A percentile compares a stretch with the other conserved stretches of the same genome.
Conservation (phyloP, 2,329 filamentous ascomycete species). For the Paramyrothecium sp. region DNA sequence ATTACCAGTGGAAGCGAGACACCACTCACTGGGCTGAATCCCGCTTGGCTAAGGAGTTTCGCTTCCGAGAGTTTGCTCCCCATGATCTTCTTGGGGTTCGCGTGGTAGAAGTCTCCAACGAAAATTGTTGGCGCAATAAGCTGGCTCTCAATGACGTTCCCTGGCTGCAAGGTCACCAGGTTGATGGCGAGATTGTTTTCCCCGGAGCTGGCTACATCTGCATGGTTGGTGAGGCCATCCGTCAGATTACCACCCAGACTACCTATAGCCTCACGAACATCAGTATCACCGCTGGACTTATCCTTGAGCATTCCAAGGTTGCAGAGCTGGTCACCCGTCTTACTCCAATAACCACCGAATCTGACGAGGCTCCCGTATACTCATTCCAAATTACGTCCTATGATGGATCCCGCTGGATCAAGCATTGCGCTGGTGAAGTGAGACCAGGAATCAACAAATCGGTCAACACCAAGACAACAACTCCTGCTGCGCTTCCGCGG, state of each 20-base stretch:
- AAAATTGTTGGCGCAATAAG: conserved; percentile 30
- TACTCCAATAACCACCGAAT: too few relatives aligned
- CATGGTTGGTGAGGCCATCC: conserved; percentile 37
- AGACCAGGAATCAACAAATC: too few relatives aligned
- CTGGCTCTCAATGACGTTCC: conserved; percentile 34
- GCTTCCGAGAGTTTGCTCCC: background rate
- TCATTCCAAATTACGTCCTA: background rate
- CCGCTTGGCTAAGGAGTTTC: background rate
- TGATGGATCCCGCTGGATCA: conserved; percentile 19
- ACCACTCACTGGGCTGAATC: background rate
- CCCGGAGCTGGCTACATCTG: conserved; percentile 37
- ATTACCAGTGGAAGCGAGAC: background rate
- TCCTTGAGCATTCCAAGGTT: background rate
- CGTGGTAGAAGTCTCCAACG: background rate
- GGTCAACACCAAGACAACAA: too few relatives aligned
- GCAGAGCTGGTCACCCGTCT: background rate
- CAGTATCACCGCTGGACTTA: background rate
- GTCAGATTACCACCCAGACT: conserved; percentile 15
- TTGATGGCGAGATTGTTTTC: conserved; percentile 37
- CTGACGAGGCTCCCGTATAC: background rate
- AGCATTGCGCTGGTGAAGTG: conserved; percentile 22
- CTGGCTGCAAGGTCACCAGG: conserved; percentile 40
- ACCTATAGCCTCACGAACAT: background rate
- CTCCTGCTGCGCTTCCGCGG: too few relatives aligned
- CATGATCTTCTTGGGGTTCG: background rate